Conservation (phyloP, 805 yeast genomes). For the Starmerella bombi region DNA sequence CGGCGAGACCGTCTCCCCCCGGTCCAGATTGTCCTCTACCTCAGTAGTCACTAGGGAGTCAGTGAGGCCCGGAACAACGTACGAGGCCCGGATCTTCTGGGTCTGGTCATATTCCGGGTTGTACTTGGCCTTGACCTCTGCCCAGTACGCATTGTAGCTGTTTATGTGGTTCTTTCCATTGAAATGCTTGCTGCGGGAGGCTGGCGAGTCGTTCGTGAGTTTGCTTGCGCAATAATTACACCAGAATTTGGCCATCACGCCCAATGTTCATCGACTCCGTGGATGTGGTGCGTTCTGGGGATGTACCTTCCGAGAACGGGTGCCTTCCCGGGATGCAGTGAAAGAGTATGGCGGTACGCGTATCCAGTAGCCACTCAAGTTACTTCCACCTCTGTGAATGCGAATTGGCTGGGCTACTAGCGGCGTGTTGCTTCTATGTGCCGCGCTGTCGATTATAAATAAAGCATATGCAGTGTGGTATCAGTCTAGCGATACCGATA, state of each 20-base stretch:
- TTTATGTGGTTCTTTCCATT: conserved; percentile 16
- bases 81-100: conserved; percentile 5
- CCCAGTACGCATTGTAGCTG: conserved; percentile 19
- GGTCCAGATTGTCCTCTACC: conserved; percentile 9
- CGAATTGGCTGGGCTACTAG: neutral
- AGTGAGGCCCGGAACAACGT: conserved; percentile 16
- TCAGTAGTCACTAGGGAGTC: conserved; percentile 3
- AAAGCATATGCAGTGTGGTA: neutral
- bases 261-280: too few species aligned
- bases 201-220: conserved; percentile 19
- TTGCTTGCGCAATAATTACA: conserved; percentile 19
- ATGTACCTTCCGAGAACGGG: too few species aligned
- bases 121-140: conserved; percentile 2
- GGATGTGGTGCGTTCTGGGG: too few species aligned
- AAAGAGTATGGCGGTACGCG: neutral
- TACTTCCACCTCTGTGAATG: too few species aligned
- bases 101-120: conserved; percentile 12
- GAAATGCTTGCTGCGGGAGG: conserved; percentile 18
- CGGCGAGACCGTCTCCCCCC: conserved; percentile 11
- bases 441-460: neutral
- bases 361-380: conserved; percentile 2
- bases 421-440: neutral
- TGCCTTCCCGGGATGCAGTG: conserved; percentile 5
- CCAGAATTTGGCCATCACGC: conserved; percentile 15
- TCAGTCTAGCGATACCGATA: neutral